phyloP scores from a whole-genome alignment of 108 stramenopile genomes.

The Aureococcus anophagefferens region DNA sequence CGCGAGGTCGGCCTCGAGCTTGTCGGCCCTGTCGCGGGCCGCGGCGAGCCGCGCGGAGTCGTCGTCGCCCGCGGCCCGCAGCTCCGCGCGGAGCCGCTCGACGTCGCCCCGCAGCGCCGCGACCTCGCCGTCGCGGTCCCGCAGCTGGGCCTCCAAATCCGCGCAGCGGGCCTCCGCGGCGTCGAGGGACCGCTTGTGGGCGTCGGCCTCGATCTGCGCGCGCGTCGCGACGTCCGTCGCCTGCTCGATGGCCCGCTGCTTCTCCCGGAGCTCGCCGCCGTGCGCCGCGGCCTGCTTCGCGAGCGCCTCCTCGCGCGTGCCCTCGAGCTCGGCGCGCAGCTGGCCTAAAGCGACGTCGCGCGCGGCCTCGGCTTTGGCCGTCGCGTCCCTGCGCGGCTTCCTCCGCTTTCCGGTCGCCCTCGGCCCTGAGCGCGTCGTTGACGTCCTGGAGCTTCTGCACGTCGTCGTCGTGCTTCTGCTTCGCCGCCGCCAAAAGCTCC shows the following conservation, averaged over 20 bases:
- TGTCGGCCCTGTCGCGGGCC: neutral
- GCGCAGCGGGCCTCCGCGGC: neutral
- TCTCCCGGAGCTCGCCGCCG: neutral
- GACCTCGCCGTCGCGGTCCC: constrained; percentile 5
- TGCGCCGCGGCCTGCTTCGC: neutral
- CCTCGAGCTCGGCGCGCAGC: neutral
- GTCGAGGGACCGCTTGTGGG: too few species aligned
- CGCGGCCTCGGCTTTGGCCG: constrained; percentile 7
- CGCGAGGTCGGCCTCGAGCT: neutral
- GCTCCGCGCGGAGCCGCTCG: too few species aligned
- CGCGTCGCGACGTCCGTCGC: too few species aligned
- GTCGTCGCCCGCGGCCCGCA: too few species aligned
- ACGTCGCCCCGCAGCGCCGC: too few species aligned
- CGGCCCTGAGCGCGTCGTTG: neutral
- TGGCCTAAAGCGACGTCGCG: neutral
- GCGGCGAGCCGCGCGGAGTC: too few species aligned
- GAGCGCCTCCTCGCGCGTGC: neutral
- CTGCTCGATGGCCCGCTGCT: too few species aligned
- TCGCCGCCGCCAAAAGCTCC: too few species aligned
- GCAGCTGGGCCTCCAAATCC: neutral
- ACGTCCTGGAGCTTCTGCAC: neutral
- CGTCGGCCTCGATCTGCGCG: too few species aligned
- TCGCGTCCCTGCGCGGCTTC: neutral
- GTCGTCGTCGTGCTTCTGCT: too few species aligned
- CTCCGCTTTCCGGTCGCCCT: neutral